These are phyloP conservation scores for Teratosphaeria destructans DNA, from an alignment of 2,329 filamentous ascomycete genomes.

Conservation along the genomic window DNA sequence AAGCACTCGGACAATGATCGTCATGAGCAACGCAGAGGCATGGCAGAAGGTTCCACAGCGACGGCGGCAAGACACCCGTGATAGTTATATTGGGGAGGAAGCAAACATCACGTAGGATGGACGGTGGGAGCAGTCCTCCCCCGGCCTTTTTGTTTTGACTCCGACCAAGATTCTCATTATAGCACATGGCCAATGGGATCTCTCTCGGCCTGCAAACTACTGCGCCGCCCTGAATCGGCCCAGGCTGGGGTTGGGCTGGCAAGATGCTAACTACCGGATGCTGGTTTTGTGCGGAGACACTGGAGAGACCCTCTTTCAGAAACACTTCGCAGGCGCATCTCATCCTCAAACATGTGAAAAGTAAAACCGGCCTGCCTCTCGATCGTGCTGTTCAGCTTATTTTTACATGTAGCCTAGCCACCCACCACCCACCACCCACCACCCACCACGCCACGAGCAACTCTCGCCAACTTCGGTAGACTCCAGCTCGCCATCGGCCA, in stretches of 20 bases:
- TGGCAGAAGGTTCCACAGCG: neutral
- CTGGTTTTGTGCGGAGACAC: neutral
- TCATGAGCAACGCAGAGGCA: neutral
- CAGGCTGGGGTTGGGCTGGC: neutral
- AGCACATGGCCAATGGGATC: neutral
- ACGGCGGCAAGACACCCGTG: neutral
- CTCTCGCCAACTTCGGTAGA: neutral
- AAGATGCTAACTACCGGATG: neutral
- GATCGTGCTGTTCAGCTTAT: neutral
- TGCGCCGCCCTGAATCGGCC: neutral
- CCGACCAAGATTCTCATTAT: neutral
- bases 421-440: neutral
- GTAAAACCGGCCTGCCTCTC: too few species aligned
- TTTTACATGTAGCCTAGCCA: too few species aligned
- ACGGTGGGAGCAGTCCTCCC: neutral
- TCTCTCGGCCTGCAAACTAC: neutral
- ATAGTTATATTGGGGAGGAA: neutral
- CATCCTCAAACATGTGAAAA: too few species aligned
- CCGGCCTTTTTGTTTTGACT: neutral
- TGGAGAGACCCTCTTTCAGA: too few species aligned
- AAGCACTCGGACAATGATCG: neutral
- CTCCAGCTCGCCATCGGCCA: neutral
- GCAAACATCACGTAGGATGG: neutral
- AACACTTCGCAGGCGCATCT: too few species aligned
- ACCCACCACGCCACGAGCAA: neutral